phyloP scores from a whole-genome alignment of 805 yeast genomes.

The Lipomyces kockii region DNA sequence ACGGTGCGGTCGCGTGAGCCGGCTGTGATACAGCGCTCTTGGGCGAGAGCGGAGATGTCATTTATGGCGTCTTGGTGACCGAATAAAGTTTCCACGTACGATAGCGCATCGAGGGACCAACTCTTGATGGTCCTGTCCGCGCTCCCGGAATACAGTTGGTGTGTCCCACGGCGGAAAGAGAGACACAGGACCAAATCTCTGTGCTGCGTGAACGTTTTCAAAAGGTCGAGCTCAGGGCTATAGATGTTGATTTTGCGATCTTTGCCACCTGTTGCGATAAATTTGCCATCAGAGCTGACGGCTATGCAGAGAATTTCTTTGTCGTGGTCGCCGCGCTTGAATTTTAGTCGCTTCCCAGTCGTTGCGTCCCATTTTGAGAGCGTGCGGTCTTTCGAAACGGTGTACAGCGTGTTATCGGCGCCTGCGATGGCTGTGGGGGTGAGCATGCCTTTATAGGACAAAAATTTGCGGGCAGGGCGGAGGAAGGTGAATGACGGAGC shows the following conservation, averaged over 20 bases:
- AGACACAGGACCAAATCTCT: slow-evolving; percentile 74
- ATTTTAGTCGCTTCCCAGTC: slow-evolving; percentile 70
- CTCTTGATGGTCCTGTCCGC: slow-evolving; percentile 90
- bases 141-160: slow-evolving; percentile 89
- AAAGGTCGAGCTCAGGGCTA: slow-evolving; percentile 76
- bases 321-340: slow-evolving; percentile 62
- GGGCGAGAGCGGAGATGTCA: slow-evolving; percentile 77
- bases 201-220: slow-evolving; percentile 75
- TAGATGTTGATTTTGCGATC: slow-evolving; percentile 83
- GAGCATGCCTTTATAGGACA: slow-evolving; percentile 18
- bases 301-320: slow-evolving; percentile 80
- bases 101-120: slow-evolving; percentile 79
- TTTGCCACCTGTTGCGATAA: slow-evolving; percentile 87
- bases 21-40: slow-evolving; percentile 93
- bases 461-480: slow-evolving; percentile 24
- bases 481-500: slow-evolving; percentile 11
- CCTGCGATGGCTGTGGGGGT: slow-evolving; percentile 26
- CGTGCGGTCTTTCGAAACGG: slow-evolving; percentile 80
- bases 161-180: slow-evolving; percentile 77
- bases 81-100: slow-evolving; percentile 87
- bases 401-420: slow-evolving; percentile 59
- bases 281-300: slow-evolving; percentile 83
- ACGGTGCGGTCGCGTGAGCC: slow-evolving; percentile 95
- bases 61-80: slow-evolving; percentile 93
- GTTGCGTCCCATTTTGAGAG: slow-evolving; percentile 78